These are phyloP conservation scores for Truncatella angustata DNA, from an alignment of 2,329 filamentous ascomycete species.

Conservation along the genomic window DNA sequence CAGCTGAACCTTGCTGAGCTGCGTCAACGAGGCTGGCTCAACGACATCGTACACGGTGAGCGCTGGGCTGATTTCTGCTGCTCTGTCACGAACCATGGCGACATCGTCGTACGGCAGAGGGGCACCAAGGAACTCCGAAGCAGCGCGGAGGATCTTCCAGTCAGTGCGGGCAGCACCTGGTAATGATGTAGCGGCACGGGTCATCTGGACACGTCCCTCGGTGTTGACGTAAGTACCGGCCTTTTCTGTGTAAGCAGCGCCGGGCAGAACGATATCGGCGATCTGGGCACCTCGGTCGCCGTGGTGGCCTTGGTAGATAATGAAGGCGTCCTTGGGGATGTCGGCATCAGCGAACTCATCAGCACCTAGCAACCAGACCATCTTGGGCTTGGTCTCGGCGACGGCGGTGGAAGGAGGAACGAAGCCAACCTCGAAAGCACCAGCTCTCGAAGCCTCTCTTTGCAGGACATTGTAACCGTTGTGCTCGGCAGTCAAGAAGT, in stretches of 20 bases:
- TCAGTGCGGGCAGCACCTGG: conserved; percentile 90
- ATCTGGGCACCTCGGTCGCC: conserved; percentile 91
- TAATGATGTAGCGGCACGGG: conserved; percentile 81
- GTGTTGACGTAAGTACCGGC: conserved; percentile 96
- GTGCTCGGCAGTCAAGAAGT: conserved; percentile 88
- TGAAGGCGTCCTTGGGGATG: conserved; percentile 92
- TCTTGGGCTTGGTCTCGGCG: conserved; percentile 84
- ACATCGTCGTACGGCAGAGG: conserved; percentile 93
- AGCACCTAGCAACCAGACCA: conserved; percentile 93
- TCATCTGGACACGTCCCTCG: conserved; percentile 93
- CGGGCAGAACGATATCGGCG: conserved; percentile 90
- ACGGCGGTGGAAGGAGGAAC: conserved; percentile 79
- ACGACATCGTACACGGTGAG: conserved; percentile 88
- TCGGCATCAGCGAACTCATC: conserved; percentile 85
- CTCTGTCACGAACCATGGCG: conserved; percentile 82
- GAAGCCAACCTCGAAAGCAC: conserved; percentile 95
- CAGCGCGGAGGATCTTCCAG: conserved; percentile 97
- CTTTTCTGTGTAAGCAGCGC: conserved; percentile 96
- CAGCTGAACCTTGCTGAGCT: conserved; percentile 88
- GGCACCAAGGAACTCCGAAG: conserved; percentile 83
- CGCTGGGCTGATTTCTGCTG: conserved; percentile 91
- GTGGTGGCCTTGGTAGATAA: conserved; percentile 98
- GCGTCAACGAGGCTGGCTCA: conserved; percentile 71
- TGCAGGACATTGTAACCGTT: conserved; percentile 98
- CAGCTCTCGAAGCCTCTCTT: conserved; percentile 85